Conservation (phyloP, 345 rosid genomes). For the Schrenkiella parvula region DNA sequence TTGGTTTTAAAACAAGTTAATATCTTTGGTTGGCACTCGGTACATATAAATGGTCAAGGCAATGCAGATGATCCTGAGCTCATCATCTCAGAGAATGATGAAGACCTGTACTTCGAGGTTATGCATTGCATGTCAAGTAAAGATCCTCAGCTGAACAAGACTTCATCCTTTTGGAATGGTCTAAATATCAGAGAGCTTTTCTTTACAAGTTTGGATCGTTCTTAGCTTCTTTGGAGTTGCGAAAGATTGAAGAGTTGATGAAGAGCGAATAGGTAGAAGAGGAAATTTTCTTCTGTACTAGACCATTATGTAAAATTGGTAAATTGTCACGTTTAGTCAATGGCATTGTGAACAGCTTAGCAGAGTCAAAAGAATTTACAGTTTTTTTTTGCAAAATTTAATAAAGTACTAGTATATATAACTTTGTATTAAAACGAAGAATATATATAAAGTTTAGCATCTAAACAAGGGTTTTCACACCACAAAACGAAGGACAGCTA, state of each 20-base stretch:
- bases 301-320: not conserved
- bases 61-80: no score
- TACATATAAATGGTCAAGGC: no score
- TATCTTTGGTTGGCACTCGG: no score
- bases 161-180: not conserved
- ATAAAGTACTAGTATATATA: no score
- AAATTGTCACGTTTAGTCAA: not conserved
- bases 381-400: not conserved
- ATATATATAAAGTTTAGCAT: constrained; percentile 3
- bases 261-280: not conserved
- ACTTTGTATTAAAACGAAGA: not conserved
- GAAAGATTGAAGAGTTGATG: no score
- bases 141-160: not conserved
- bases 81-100: not conserved
- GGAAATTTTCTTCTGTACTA: not conserved
- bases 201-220: no score
- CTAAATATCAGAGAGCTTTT: not conserved
- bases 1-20: no score
- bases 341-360: not conserved
- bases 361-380: not conserved
- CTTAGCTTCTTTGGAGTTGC: not conserved
- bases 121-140: no score
- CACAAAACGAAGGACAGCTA: not conserved
- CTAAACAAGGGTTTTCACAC: constrained; percentile 1
- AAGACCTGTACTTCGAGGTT: not conserved